Base-by-base conservation (phyloP, 1,284 basidiomycete species). In the Ustilago crameri region DNA sequence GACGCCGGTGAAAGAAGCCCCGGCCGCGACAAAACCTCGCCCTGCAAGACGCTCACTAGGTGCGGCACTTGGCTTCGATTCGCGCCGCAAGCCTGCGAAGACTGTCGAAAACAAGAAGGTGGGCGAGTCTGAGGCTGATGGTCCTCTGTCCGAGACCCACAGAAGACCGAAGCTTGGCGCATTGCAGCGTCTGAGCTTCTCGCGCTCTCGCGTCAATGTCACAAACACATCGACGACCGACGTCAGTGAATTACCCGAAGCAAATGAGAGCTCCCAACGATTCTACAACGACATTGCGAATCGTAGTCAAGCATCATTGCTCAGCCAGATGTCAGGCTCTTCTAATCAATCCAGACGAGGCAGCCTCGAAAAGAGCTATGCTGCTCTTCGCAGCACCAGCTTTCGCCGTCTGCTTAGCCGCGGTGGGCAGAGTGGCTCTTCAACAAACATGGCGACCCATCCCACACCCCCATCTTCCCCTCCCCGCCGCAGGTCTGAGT, bases 131-230 rank as follows among this genome's bases (percentile, higher is more conserved):
- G 44, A 26, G 17, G 5, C 15, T 14, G n/a, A 47, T 5, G 32
- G 15, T n/a, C n/a, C n/a, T n/a, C n/a, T n/a, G n/a, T n/a, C n/a
- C n/a, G n/a, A n/a, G n/a, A n/a, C n/a, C n/a, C 20, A 32, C 27
- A 20, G 57, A 53, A 41, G 54, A 32, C 49, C 68, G 10, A 65
- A 62, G 37, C 38, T 53, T 20, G 54, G 68, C 12, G 56, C 62
- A 27, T 20, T 71, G 35, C 57, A 71, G 15, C 62, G 68, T 10
- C 37, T 71, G 15, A 66, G 68, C 41, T 62, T 71, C 24, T 71
- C 68, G 4, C 62, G 68, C 38, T 71, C 68, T 41, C 68, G 68
- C 5, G 43, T 47, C 47, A 62, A 47, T 37, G 62, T 66, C 15
- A 51, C 48, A 14, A 57, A 57, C 27, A 38, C 37, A 12, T 65